Evolutionary conservation across 768 basidiomycete genomes (phyloP).

Genomic region (Xanthoconium purpureum): DNA sequence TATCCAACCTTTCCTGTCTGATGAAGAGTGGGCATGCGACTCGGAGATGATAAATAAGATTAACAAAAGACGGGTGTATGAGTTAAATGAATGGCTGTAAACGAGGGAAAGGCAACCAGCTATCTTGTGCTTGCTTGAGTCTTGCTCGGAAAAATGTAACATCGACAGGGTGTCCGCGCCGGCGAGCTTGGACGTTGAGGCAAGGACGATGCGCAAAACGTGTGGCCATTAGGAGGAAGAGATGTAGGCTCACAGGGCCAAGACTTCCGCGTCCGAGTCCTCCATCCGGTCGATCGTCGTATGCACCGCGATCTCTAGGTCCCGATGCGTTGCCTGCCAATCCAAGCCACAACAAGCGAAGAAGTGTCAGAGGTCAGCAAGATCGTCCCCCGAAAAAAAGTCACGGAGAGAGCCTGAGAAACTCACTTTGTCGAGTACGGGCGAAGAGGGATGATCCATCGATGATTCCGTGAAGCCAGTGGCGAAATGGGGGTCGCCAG

Average conservation of each 20-base stretch:
- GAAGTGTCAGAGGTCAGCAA: background rate
- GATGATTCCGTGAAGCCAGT: background rate
- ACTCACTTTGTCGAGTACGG: background rate
- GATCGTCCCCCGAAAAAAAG: background rate
- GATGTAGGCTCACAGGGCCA: background rate
- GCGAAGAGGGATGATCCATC: background rate
- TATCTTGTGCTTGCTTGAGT: too few relatives aligned
- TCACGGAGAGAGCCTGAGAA: background rate
- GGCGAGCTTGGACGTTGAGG: too few relatives aligned
- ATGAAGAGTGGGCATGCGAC: too few relatives aligned
- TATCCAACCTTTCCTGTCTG: too few relatives aligned
- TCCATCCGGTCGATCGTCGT: constrained; percentile 1
- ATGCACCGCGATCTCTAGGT: constrained; percentile 13
- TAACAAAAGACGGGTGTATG: too few relatives aligned
- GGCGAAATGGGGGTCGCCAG: constrained; percentile 12
- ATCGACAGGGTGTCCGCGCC: too few relatives aligned
- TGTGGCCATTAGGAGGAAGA: too few relatives aligned
- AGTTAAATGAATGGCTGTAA: too few relatives aligned
- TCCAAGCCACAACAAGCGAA: background rate
- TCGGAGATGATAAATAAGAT: too few relatives aligned
- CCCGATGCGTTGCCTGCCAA: background rate
- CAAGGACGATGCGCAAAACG: too few relatives aligned
- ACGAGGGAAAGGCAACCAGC: too few relatives aligned
- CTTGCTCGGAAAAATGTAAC: background rate
- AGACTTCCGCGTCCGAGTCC: background rate